Conservation (phyloP, 441 rosid genomes). For the Gossypium lobatum region DNA sequence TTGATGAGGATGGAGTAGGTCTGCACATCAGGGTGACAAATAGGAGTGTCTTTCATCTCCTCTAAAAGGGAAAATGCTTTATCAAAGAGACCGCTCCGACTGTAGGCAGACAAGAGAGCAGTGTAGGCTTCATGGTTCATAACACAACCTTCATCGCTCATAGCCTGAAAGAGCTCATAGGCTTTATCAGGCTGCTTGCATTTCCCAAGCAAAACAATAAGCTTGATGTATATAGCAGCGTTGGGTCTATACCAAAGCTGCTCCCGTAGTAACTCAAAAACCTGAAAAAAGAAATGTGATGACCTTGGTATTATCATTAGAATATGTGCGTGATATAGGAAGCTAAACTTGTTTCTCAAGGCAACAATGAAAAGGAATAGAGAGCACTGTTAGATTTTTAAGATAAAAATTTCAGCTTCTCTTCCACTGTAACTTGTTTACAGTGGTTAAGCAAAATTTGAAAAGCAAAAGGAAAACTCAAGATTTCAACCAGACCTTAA, state of each 20-base stretch:
- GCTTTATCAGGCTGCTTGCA: conserved; percentile 88
- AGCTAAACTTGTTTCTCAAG: not conserved
- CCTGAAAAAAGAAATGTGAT: conserved; percentile 33
- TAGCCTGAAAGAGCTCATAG: conserved; percentile 57
- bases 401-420: not conserved
- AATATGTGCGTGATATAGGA: not conserved
- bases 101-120: conserved; percentile 69
- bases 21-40: conserved; percentile 78
- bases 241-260: conserved; percentile 84
- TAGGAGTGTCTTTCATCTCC: conserved; percentile 60
- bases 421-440: not conserved
- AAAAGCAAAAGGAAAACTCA: not conserved
- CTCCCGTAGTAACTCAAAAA: conserved; percentile 65
- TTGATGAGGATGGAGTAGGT: conserved; percentile 83
- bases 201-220: conserved; percentile 85
- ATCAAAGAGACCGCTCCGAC: conserved; percentile 67
- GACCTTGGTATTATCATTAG: not conserved
- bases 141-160: conserved; percentile 71
- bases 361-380: not conserved
- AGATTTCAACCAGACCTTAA: conserved; percentile 36
- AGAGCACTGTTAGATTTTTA: not conserved
- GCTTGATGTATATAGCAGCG: conserved; percentile 60
- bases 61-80: conserved; percentile 59
- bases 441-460: not conserved
- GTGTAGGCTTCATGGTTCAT: conserved; percentile 66